These are phyloP conservation scores for Colletotrichum spaethianum DNA, from an alignment of 2,329 filamentous ascomycete genomes.

Conservation along the genomic window DNA sequence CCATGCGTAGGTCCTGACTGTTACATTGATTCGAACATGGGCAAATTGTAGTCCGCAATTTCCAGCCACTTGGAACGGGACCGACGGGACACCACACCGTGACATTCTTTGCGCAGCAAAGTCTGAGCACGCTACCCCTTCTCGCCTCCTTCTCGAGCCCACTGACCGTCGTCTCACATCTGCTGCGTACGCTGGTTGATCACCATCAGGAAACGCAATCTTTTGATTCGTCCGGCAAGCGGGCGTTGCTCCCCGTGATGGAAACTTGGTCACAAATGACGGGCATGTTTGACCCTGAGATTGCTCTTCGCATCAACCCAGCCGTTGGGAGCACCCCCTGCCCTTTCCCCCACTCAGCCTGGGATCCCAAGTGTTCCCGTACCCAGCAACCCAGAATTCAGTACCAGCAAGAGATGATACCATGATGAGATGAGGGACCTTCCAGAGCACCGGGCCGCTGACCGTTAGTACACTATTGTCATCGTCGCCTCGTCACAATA, in stretches of 20 bases:
- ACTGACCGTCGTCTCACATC: constrained; percentile 13
- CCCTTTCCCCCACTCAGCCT: constrained; percentile 25
- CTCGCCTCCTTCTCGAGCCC: constrained; percentile 20
- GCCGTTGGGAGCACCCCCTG: constrained; percentile 31
- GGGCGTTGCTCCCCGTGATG: constrained; percentile 20
- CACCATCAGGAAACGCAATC: constrained; percentile 28
- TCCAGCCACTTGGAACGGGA: constrained; percentile 38
- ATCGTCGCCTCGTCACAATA: constrained; percentile 29
- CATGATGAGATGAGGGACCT: constrained; percentile 6
- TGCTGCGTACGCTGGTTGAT: constrained; percentile 24
- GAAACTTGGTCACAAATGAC: constrained; percentile 36
- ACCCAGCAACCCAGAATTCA: constrained; percentile 36
- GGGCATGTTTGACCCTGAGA: constrained; percentile 38
- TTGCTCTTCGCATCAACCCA: constrained; percentile 35
- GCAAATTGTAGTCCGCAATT: constrained; percentile 32
- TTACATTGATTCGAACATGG: constrained; percentile 18
- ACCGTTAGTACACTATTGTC: constrained; percentile 9
- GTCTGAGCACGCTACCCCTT: constrained; percentile 26
- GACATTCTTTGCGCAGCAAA: constrained; percentile 20
- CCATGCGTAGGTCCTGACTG: not conserved
- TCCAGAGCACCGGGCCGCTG: constrained; percentile 21
- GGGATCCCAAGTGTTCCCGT: constrained; percentile 32
- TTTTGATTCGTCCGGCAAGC: constrained; percentile 35
- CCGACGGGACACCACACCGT: constrained; percentile 29
- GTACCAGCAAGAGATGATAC: constrained; percentile 16